Conservation (phyloP, 129 eudicot genomes). For the Saposhnikovia divaricata region DNA sequence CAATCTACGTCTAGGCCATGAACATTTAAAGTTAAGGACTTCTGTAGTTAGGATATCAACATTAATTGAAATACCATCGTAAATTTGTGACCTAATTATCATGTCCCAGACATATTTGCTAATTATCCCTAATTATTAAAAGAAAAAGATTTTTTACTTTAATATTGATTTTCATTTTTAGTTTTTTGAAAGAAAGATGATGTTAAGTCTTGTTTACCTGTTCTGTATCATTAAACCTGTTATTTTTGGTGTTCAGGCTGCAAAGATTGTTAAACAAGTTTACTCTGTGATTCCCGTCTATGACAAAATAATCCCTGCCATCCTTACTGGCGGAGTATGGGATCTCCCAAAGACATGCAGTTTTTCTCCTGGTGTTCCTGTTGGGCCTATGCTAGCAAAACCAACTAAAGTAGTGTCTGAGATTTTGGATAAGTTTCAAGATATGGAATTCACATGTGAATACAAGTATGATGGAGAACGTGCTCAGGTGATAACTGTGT, state of each 20-base stretch:
- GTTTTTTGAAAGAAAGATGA: not conserved
- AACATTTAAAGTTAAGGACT: not conserved
- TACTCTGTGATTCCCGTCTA: constrained; percentile 92
- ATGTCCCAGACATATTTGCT: not conserved
- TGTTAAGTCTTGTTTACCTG: not conserved
- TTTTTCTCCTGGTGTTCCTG: constrained; percentile 85
- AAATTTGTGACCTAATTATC: not conserved
- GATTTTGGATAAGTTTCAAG: constrained; percentile 88
- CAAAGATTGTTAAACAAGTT: constrained; percentile 82
- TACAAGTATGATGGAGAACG: constrained; percentile 98
- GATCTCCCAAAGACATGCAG: constrained; percentile 62
- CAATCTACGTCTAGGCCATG: not conserved
- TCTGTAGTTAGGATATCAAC: not conserved
- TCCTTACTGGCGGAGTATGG: constrained; percentile 80
- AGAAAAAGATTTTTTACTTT: too few species aligned
- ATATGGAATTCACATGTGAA: constrained; percentile 91
- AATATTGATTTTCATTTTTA: not conserved
- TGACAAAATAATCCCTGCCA: constrained; percentile 74
- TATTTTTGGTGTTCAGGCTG: constrained; percentile 42
- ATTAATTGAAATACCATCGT: not conserved
- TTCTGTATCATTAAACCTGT: not conserved
- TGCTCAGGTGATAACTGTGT: constrained; percentile 61
- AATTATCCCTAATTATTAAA: not conserved
- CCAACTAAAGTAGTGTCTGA: constrained; percentile 95
- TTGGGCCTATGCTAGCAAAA: constrained; percentile 96